Percentiles rank a stretch among this genome's conserved stretches.
Evolutionary conservation across 257 asterid species (phyloP).

Genomic region (Knoxia roxburghii): DNA sequence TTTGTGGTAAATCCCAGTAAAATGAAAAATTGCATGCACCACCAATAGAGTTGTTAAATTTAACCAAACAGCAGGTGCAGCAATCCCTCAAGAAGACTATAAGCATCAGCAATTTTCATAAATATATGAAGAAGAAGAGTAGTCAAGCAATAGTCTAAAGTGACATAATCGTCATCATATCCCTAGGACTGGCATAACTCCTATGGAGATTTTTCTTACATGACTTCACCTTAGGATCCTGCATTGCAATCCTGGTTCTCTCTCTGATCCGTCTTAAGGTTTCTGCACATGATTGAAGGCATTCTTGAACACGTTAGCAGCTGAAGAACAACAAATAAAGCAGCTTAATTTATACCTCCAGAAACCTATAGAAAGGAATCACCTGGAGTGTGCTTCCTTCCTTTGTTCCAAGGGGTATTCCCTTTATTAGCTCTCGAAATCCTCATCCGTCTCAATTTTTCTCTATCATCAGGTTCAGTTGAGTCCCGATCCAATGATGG

Average conservation of each 20-base stretch:
- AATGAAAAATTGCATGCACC: not conserved
- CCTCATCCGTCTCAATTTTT: constrained; percentile 81
- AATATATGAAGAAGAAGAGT: not conserved
- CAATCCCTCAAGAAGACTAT: not conserved
- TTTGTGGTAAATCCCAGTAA: not conserved
- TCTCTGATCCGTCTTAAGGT: constrained; percentile 74
- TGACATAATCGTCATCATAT: constrained; percentile 13
- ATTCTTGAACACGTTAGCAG: constrained; percentile 6
- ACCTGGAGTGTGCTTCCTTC: constrained; percentile 93
- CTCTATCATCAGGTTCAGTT: constrained; percentile 52
- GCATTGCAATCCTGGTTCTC: constrained; percentile 91
- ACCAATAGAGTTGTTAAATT: not conserved
- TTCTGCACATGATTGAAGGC: constrained; percentile 43
- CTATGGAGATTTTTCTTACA: constrained; percentile 43
- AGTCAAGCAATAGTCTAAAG: not conserved
- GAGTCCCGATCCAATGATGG: constrained; percentile 44
- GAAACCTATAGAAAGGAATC: constrained; percentile 3
- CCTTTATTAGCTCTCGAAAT: constrained; percentile 94
- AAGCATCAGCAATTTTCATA: not conserved
- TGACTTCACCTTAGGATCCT: constrained; percentile 99
- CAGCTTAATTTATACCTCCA: not conserved
- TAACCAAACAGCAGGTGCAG: not conserved
- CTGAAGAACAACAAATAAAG: constrained; percentile 1
- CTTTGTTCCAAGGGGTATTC: constrained; percentile 93
- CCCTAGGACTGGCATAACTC: constrained; percentile 7